Conservation (phyloP, 164 flowering plant species). For the Sedum album region DNA sequence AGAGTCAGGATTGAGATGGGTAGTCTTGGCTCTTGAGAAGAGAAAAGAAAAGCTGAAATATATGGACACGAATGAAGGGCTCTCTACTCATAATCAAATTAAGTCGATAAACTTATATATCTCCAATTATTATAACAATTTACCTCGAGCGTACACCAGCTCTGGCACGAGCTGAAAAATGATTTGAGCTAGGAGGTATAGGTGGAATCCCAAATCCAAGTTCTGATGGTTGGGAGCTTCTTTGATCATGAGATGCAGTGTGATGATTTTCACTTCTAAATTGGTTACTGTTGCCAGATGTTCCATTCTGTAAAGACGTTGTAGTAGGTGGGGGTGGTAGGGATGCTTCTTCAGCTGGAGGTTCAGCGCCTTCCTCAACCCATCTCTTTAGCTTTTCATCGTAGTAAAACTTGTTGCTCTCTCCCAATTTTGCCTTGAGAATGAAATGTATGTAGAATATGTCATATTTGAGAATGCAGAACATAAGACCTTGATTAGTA, state of each 20-base stretch:
- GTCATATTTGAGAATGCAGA: background rate
- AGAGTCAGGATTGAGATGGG: background rate
- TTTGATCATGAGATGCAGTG: constrained; percentile 33
- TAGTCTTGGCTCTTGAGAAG: background rate
- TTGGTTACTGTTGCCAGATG: constrained; percentile 41
- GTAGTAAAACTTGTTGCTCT: no score
- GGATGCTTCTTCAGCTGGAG: constrained; percentile 76
- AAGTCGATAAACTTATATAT: constrained; percentile 10
- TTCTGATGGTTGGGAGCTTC: constrained; percentile 31
- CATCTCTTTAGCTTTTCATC: no score
- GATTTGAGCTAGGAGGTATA: constrained; percentile 70
- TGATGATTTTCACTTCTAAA: constrained; percentile 30
- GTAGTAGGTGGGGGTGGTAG: constrained; percentile 82
- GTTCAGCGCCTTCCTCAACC: no score
- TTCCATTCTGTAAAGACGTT: constrained; percentile 55
- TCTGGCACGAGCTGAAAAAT: constrained; percentile 88
- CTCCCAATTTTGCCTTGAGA: constrained; percentile 80
- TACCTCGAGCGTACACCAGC: no score
- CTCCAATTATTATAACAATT: constrained; percentile 66
- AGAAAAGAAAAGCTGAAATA: no score
- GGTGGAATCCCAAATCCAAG: constrained; percentile 70
- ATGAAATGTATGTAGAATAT: background rate
- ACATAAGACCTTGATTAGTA: background rate
- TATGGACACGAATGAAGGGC: no score
- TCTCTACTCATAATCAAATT: no score